Base-by-base conservation (phyloP, 345 rosid genomes). In the Psidium guajava region DNA sequence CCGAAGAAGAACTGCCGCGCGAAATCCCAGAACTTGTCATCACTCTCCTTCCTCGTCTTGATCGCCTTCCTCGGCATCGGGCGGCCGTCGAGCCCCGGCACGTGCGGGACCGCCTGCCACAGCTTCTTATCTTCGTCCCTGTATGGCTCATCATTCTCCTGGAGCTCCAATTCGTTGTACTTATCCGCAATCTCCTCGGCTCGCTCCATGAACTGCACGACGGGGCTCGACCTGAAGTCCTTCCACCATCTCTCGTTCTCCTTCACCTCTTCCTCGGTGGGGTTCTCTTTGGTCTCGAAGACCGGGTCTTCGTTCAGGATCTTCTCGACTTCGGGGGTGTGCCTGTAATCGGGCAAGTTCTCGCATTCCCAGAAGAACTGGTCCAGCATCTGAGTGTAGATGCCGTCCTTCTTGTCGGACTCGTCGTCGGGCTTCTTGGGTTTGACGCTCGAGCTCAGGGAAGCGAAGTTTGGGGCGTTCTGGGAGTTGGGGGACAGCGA, bases 1-100 rank as follows among this genome's bases (percentile, higher is more conserved):
- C 99, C 98, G 27, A 96, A 94, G 73, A 90, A 90, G 87, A 96
- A 95, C 92, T 96, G 96, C 87, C 88, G 91, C 83, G 92, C 87
- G 86, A 95, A 96, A 92, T 95, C 98, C 96, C 98, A 95, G 88
- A 96, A 96, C 93, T 96, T 96, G 84, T 94, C 91, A 86, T 96
- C 99, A 83, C 96, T 93, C 92, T 95, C 96, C 87, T 92, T 84
- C 85, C 83, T 93, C 5, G 96, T 88, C 86, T 90, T 93, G 3
- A 93, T 95, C 6, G 96, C 93, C 90, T 95, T 95, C 84, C 98
- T 90, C 2, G 99, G 98, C 96, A 96, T 93, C 1, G 96, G 99
- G 89, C 99, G 88, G 27, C 99, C 98, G 54, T 96, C 99, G 32
- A 87, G 89, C 18, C 99, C 99, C 0, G 86, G 86, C 20, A 96